Evolutionary conservation across 768 basidiomycete species (phyloP).

Genomic region (Mycena crocata): DNA sequence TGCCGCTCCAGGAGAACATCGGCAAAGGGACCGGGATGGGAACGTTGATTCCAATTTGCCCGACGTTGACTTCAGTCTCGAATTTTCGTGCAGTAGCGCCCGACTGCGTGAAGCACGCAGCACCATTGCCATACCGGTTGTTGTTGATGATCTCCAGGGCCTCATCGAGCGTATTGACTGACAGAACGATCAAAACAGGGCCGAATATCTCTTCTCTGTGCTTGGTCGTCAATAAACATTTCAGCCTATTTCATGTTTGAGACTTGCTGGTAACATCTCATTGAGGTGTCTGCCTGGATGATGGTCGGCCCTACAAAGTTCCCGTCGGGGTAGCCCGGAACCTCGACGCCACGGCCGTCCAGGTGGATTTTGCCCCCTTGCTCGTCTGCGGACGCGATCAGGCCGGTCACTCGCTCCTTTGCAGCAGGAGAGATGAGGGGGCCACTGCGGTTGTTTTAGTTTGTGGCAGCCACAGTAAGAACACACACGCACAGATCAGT

Average conservation of each 20-base stretch:
- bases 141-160: slow-evolving; percentile 90
- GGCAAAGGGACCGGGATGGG: slow-evolving; percentile 92
- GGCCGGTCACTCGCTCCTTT: slow-evolving; percentile 77
- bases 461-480: slow-evolving; percentile 6
- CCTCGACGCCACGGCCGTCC: slow-evolving; percentile 81
- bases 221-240: not conserved
- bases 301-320: slow-evolving; percentile 91
- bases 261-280: slow-evolving; percentile 88
- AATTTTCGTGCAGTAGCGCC: slow-evolving; percentile 96
- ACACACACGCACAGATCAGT: slow-evolving; percentile 74
- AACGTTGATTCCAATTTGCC: slow-evolving; percentile 94
- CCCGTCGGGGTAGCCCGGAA: slow-evolving; percentile 83
- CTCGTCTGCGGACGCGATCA: slow-evolving; percentile 79
- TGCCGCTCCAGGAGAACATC: slow-evolving; percentile 98
- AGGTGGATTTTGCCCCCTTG: slow-evolving; percentile 90
- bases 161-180: slow-evolving; percentile 88
- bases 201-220: slow-evolving; percentile 94
- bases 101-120: slow-evolving; percentile 96
- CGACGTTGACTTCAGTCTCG: slow-evolving; percentile 83
- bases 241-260: too few relatives aligned
- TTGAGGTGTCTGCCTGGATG: slow-evolving; percentile 82
- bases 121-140: slow-evolving; percentile 93
- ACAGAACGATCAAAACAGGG: slow-evolving; percentile 84
- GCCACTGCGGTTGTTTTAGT: slow-evolving; percentile 56
- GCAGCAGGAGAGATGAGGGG: slow-evolving; percentile 87